Percentiles rank a stretch among this genome's conserved stretches.
Conservation (phyloP, 192 early-diverging fungal genomes). For the Podila epicladia region DNA sequence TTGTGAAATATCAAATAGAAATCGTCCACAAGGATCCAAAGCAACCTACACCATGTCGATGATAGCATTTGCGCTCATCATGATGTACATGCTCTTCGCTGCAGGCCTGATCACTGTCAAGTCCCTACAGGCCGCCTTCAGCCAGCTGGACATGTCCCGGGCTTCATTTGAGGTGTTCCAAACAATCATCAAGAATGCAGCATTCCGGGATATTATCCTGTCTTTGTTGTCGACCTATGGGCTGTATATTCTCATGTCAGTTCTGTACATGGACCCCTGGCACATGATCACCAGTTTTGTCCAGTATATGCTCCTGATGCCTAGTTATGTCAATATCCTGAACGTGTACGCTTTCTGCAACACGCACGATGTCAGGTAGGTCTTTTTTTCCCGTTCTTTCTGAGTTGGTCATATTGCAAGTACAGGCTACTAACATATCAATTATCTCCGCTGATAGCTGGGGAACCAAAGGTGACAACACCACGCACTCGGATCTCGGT, state of each 20-base stretch:
- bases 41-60: slow-evolving; percentile 65
- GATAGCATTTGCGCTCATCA: slow-evolving; percentile 58
- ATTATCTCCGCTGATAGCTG: slow-evolving; percentile 54
- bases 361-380: slow-evolving; percentile 79
- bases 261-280: slow-evolving; percentile 79
- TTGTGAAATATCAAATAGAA: slow-evolving; percentile 35
- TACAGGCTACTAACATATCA: neutral
- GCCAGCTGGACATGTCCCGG: slow-evolving; percentile 36
- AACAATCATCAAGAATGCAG: slow-evolving; percentile 46
- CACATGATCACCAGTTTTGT: slow-evolving; percentile 79
- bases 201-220: slow-evolving; percentile 65
- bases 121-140: slow-evolving; percentile 47
- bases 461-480: slow-evolving; percentile 86
- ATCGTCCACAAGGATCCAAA: slow-evolving; percentile 75
- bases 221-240: slow-evolving; percentile 73
- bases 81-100: slow-evolving; percentile 67
- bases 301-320: slow-evolving; percentile 78
- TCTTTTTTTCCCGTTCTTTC: neutral
- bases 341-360: slow-evolving; percentile 88
- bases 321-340: slow-evolving; percentile 83
- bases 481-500: slow-evolving; percentile 57
- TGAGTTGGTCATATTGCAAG: neutral
- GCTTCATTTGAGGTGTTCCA: slow-evolving; percentile 48
- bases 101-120: slow-evolving; percentile 57
- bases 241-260: slow-evolving; percentile 70